Evolutionary conservation across 2,329 filamentous ascomycete genomes (phyloP).

Genomic region (Scytalidium lignicola): DNA sequence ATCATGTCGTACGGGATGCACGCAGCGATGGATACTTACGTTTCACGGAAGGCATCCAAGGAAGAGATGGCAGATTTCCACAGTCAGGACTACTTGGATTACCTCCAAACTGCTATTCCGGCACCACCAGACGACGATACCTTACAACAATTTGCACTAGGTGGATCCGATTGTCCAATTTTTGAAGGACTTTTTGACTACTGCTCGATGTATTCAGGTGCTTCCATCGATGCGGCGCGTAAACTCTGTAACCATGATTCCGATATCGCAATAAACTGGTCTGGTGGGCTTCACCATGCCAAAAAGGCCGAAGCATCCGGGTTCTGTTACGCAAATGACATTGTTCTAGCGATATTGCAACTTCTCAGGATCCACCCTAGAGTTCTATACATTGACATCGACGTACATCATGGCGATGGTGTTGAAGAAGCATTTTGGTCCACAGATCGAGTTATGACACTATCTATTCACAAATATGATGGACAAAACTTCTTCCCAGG

Average conservation of each 20-base stretch:
- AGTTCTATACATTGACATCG: slow-evolving; percentile 91
- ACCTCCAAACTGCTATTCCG: slow-evolving; percentile 68
- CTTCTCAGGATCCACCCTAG: slow-evolving; percentile 76
- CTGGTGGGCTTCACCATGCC: slow-evolving; percentile 90
- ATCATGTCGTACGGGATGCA: slow-evolving; percentile 95
- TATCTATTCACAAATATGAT: slow-evolving; percentile 96
- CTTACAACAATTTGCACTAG: slow-evolving; percentile 68
- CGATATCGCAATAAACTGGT: slow-evolving; percentile 97
- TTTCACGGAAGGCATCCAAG: slow-evolving; percentile 75
- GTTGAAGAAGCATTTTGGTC: slow-evolving; percentile 90
- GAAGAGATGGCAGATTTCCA: slow-evolving; percentile 88
- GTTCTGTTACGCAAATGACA: slow-evolving; percentile 99
- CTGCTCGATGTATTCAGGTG: slow-evolving; percentile 87
- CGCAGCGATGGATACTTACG: slow-evolving; percentile 92
- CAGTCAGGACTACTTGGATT: slow-evolving; percentile 83
- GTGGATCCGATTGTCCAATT: slow-evolving; percentile 88
- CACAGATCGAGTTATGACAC: slow-evolving; percentile 83
- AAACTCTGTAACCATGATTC: slow-evolving; percentile 83
- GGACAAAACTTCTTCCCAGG: slow-evolving; percentile 80
- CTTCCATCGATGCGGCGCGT: slow-evolving; percentile 83
- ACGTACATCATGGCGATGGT: slow-evolving; percentile 87
- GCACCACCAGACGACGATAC: slow-evolving; percentile 62
- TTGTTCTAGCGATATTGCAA: slow-evolving; percentile 88
- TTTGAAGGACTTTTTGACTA: slow-evolving; percentile 96
- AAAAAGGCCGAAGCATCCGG: slow-evolving; percentile 91